Conservation (phyloP, 1,139 yeast genomes). For the Oligophagozyma castellii region DNA sequence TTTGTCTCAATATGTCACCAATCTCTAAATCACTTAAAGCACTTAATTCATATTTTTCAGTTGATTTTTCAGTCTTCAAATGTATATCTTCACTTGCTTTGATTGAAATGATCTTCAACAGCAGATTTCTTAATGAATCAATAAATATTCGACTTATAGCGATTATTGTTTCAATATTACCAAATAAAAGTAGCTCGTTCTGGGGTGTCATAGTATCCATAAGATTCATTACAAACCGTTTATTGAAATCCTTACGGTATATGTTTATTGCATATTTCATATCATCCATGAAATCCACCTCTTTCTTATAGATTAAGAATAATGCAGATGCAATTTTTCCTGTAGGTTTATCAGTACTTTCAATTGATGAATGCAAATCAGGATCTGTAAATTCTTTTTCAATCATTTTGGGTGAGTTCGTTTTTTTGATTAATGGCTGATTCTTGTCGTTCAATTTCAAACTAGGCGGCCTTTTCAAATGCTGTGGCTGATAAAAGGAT, state of each 20-base stretch:
- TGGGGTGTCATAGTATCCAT: too few relatives aligned
- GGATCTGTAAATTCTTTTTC: background rate
- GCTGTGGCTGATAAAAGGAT: too few relatives aligned
- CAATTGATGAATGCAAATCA: background rate
- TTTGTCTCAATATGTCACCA: constrained; percentile 18
- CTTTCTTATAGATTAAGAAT: constrained; percentile 7
- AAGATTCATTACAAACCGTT: constrained; percentile 16
- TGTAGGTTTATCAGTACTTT: background rate
- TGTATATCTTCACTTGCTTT: background rate
- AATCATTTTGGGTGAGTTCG: background rate
- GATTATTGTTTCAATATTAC: constrained; percentile 26
- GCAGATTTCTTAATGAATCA: constrained; percentile 7
- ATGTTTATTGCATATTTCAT: constrained; percentile 17
- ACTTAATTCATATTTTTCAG: constrained; percentile 3
- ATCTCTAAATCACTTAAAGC: constrained; percentile 13
- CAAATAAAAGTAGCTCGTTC: constrained; percentile 25
- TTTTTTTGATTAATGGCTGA: background rate
- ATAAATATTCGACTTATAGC: constrained; percentile 23
- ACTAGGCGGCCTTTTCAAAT: background rate
- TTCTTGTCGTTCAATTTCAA: background rate
- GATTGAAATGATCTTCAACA: too few relatives aligned
- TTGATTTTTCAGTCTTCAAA: constrained; percentile 3
- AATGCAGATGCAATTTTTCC: too few relatives aligned
- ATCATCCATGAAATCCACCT: constrained; percentile 15
- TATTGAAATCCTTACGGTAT: constrained; percentile 19